Percentiles rank a stretch among this genome's conserved stretches.
These are phyloP conservation scores for Phascolomyces articulosus DNA, from an alignment of 371 early-diverging fungal genomes.

Conservation along the genomic window DNA sequence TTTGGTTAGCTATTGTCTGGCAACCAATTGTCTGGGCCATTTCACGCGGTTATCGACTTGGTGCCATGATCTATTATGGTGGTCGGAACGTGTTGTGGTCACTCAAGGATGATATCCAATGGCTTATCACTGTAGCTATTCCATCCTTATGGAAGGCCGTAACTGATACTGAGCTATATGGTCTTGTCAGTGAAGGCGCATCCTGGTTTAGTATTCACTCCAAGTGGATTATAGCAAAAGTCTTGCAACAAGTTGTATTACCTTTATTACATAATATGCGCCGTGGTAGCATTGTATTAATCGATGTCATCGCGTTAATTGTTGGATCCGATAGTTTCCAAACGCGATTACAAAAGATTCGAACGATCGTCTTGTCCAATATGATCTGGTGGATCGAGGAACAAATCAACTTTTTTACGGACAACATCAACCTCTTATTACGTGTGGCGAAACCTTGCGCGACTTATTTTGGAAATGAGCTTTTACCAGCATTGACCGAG, in stretches of 20 bases:
- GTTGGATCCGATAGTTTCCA: not conserved
- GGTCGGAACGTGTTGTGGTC: constrained; percentile 10
- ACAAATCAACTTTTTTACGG: not conserved
- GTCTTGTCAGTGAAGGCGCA: not conserved
- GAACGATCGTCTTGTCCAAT: not conserved
- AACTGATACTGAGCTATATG: constrained; percentile 6
- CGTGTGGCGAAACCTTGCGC: not conserved
- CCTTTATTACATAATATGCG: not conserved
- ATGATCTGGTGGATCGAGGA: not conserved
- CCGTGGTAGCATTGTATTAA: not conserved
- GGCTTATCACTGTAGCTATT: constrained; percentile 15
- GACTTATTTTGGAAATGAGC: not conserved
- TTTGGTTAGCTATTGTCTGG: constrained; percentile 18
- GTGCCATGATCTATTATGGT: constrained; percentile 21
- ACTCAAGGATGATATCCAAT: constrained; percentile 19
- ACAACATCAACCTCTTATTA: not conserved
- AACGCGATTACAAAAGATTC: not conserved
- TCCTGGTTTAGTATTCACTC: not conserved
- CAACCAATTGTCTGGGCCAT: constrained; percentile 11
- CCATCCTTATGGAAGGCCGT: constrained; percentile 16
- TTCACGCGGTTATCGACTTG: constrained; percentile 12
- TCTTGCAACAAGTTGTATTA: not conserved
- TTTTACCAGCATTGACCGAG: not conserved
- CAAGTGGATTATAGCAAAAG: not conserved
- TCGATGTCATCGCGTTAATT: not conserved